Evolutionary conservation across 495 filamentous ascomycete species (phyloP), one percentile per base, ranked within the genome.

Genomic region (Aspergillus asperescens): DNA sequence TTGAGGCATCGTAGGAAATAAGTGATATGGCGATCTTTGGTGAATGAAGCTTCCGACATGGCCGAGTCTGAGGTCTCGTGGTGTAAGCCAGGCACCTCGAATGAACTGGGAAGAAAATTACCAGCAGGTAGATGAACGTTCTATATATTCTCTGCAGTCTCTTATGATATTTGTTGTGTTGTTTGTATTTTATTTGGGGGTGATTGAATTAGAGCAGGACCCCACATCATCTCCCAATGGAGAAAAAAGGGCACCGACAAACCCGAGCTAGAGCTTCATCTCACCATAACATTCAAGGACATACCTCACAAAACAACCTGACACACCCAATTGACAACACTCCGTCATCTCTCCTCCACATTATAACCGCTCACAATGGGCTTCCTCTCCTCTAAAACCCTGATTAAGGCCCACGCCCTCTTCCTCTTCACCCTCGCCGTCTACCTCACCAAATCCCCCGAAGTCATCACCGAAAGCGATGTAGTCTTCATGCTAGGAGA

Each of bases 1-100:
- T 86, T 89, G 37, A 92, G 79, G 58, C 90, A 95, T 63, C 90
- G 84, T 54, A 89, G 81, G 85, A 92, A 97, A 77, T 96, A 98
- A 63, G 85, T 89, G 62, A 92, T 75, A 67, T 98, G 93, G 39
- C 77, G 81, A 22, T 81, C 76, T 44, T 80, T 82, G 63, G 89
- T 79, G 63, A 93, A 80, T 22, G 65, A 60, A 34, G 78, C 55
- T 47, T 60, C 65, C 25, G 65, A 44, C 71, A 75, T 75, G 41
- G 43, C 54, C 8, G 40, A 15, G 32, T 27, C 20, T 15, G 31
- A 13, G 50, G 13, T 23, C 25, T 46, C 15, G 8, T 16, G 6
- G 8, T 16, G 22, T 5, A 27, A 46, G 43, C n/a, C 18, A 12
- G 10, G 27, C 27, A 46, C 10, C 19, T 31, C n/a, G 10, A 34